Conservation (phyloP, 1,284 basidiomycete genomes). For the Ustilago lituana region DNA sequence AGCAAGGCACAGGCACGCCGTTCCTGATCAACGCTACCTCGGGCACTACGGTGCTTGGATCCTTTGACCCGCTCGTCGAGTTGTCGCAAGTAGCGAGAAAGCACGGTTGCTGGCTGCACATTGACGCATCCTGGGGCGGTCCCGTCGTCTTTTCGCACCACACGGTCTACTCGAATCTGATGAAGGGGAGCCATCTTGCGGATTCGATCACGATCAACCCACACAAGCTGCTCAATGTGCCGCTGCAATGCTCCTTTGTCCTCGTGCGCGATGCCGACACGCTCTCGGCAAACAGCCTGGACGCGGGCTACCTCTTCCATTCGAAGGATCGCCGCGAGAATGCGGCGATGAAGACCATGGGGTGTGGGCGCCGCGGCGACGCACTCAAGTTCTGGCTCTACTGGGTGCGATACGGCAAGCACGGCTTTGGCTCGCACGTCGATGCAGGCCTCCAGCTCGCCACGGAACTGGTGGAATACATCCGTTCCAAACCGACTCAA, state of each 20-base stretch:
- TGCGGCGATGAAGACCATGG: slow-evolving; percentile 63
- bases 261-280: slow-evolving; percentile 63
- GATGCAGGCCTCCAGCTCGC: slow-evolving; percentile 55
- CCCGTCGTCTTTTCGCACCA: slow-evolving; percentile 65
- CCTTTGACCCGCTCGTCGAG: slow-evolving; percentile 66
- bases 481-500: slow-evolving; percentile 19
- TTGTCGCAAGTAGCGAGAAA: slow-evolving; percentile 62
- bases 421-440: slow-evolving; percentile 62
- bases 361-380: slow-evolving; percentile 68
- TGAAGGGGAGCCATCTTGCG: slow-evolving; percentile 62
- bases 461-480: slow-evolving; percentile 36
- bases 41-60: slow-evolving; percentile 68
- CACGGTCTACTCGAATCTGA: slow-evolving; percentile 24
- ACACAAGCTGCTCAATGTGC: slow-evolving; percentile 69
- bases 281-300: slow-evolving; percentile 66
- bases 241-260: slow-evolving; percentile 68
- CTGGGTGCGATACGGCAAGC: slow-evolving; percentile 67
- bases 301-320: slow-evolving; percentile 69
- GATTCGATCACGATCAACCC: slow-evolving; percentile 68
- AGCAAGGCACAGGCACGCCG: slow-evolving; percentile 51
- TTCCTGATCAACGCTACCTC: slow-evolving; percentile 69
- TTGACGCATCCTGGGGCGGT: slow-evolving; percentile 69
- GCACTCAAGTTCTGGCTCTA: slow-evolving; percentile 68
- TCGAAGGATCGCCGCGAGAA: slow-evolving; percentile 40
- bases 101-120: slow-evolving; percentile 67